These are phyloP conservation scores for Boletus speciosus DNA, from an alignment of 768 basidiomycete genomes.

Conservation along the genomic window DNA sequence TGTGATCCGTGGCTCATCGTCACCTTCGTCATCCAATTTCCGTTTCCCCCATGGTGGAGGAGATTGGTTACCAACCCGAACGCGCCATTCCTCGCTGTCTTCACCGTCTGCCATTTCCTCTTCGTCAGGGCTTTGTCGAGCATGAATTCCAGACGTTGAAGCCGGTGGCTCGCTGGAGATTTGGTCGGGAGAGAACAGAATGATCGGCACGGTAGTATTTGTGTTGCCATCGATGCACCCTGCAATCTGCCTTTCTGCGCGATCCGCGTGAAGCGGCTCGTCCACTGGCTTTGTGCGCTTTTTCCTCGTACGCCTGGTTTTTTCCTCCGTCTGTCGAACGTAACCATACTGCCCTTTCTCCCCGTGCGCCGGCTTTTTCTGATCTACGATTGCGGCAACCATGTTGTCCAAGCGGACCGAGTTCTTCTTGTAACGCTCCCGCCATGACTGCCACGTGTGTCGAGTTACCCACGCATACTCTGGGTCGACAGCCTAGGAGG, in stretches of 20 bases:
- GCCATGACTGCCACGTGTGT: slow-evolving; percentile 90
- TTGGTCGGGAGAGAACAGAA: slow-evolving; percentile 26
- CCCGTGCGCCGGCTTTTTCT: slow-evolving; percentile 63
- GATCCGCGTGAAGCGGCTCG: slow-evolving; percentile 23
- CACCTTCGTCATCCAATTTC: slow-evolving; percentile 40
- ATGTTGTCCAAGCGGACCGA: slow-evolving; percentile 58
- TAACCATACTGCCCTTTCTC: slow-evolving; percentile 84
- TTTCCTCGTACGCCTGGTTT: slow-evolving; percentile 53
- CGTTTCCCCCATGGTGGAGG: slow-evolving; percentile 72
- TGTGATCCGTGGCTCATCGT: slow-evolving; percentile 20
- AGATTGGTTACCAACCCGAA: slow-evolving; percentile 58
- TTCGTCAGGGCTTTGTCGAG: slow-evolving; percentile 48
- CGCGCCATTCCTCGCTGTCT: slow-evolving; percentile 61
- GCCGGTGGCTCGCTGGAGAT: slow-evolving; percentile 27
- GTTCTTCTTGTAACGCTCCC: slow-evolving; percentile 86
- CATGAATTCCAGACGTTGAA: slow-evolving; percentile 17
- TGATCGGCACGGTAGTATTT: slow-evolving; percentile 18
- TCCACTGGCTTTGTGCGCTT: slow-evolving; percentile 38
- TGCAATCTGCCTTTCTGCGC: slow-evolving; percentile 15
- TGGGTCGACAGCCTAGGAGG: slow-evolving; percentile 54
- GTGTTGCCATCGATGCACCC: slow-evolving; percentile 9
- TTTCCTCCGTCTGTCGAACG: slow-evolving; percentile 71
- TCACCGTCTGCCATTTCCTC: slow-evolving; percentile 64
- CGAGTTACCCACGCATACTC: slow-evolving; percentile 77
- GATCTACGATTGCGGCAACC: slow-evolving; percentile 64